Evolutionary conservation across 2,329 filamentous ascomycete species (phyloP), one percentile per base, ranked within the genome.

Genomic region (Ophiostoma himal-ulmi): DNA sequence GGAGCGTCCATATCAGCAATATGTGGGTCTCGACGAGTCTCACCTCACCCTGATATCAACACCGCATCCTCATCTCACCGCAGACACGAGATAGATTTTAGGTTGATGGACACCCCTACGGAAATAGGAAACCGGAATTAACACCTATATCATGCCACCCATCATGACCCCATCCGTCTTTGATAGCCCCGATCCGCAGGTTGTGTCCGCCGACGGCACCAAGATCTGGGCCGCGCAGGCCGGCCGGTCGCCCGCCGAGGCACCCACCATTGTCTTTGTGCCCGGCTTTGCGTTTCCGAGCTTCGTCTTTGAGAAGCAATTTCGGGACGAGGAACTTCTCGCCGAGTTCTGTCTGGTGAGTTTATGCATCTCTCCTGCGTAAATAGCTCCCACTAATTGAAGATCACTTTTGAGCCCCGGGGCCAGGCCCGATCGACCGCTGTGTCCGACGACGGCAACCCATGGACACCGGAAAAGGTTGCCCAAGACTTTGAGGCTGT

Each of bases 401-500:
- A 37, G 71, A 73, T 73, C 37, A 66, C 68, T 1, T 73, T 70
- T 34, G 70, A 73, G 17, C 71, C 71, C 26, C 70, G 71, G 7
- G 71, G 70, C 5, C 71, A 73, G 41, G 71, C 68, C 67, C 71
- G 71, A 2, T 73, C 71, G 39, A 54, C 48, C 1, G 36, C 13
- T 10, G 57, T 68, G 2, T 36, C 70, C 3, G 66, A 44, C 39
- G 37, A 37, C 20, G 66, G 36, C 1, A 34, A 67, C 14, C 65
- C n/a, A 13, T 70, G 69, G 69, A 13, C 6, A 7, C 62, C 71
- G 13, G n/a, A 69, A 11, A n/a, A 44, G 52, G 14, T 44, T 2
- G 70, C 71, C 8, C 44, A 71, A 17, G 71, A 73, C 39, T 73
- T 73, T 69, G 70, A 69, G 20, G 71, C 71, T 1, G 71, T 73